Evolutionary conservation across 345 rosid genomes (phyloP), one percentile per base, ranked within the genome.

Genomic region (Reutealis trisperma): DNA sequence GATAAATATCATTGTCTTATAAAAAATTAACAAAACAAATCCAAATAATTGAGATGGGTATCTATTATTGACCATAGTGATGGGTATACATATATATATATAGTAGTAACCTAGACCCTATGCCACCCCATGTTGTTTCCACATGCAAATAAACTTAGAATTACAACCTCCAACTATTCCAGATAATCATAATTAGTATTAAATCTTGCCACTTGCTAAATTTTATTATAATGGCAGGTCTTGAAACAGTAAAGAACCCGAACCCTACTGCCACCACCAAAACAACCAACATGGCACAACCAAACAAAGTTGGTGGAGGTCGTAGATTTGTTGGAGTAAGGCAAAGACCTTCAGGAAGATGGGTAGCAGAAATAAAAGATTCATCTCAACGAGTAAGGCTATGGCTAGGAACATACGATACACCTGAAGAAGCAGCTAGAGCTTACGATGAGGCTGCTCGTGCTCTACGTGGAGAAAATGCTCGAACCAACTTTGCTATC

Each of bases 281-380:
- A 24, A 27, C 73, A 19, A 68, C 57, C 51, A 69, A 64, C 42
- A 63, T 16, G 77, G 61, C 74, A 7, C 81, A 79, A 37, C 75
- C 83, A 34, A 60, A 71, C 54, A 78, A 80, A 6, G 76, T 4
- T 14, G 15, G 16, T 11, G 59, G 21, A 0, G 60, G 41, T 55
- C 85, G 94, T 8, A 80, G 91, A 71, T 90, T 86, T 52, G 91
- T 90, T 0, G 94, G 92, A 6, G 94, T 89, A 27, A 67, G 92
- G 82, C 91, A 87, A 77, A 84, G 94, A 54, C 94, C 94, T 0
- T 90, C 92, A 0, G 94, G 94, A 12, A 81, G 90, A 82, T 90
- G 94, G 94, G 94, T 90, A 9, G 92, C 92, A 1, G 94, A 90
- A 75, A 90, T 90, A 76, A 90, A 90, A 84, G 94, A 90, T 81